A percentile compares a stretch with the other conserved stretches of the same genome.
Evolutionary conservation across 805 yeast genomes (phyloP).

Genomic region (Saccharomycopsis babjevae): DNA sequence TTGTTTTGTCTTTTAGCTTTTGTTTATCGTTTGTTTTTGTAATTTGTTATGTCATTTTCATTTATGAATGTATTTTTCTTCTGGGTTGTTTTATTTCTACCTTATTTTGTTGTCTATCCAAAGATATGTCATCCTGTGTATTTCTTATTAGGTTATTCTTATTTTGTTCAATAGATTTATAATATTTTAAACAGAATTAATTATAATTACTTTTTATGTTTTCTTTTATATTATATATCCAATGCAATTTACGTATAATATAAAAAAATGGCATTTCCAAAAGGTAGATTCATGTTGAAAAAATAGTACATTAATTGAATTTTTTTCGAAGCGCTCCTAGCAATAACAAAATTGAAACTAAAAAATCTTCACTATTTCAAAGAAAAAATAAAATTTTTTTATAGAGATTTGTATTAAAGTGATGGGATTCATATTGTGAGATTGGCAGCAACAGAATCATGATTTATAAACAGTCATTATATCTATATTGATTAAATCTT

Average conservation of each 20-base stretch:
- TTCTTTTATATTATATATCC: neutral
- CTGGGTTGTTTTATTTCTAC: neutral
- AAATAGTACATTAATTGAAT: neutral
- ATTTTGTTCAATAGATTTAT: neutral
- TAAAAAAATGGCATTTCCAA: neutral
- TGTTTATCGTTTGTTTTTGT: neutral
- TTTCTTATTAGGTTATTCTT: neutral
- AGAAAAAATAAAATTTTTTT: constrained; percentile 1
- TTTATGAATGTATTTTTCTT: neutral
- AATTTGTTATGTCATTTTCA: neutral
- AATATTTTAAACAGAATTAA: neutral
- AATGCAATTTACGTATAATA: neutral
- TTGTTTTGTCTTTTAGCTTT: neutral
- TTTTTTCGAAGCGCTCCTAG: neutral
- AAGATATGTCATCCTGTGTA: neutral
- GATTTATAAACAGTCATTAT: neutral
- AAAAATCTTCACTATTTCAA: neutral
- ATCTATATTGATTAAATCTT: neutral
- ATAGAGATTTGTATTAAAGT: neutral
- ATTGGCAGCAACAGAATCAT: neutral
- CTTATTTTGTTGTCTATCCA: neutral
- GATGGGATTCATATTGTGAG: neutral
- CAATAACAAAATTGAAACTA: neutral
- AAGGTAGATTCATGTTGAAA: neutral
- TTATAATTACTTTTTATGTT: neutral